Base-by-base conservation (phyloP, 371 early-diverging fungal species). In the Mucor lusitanicus region DNA sequence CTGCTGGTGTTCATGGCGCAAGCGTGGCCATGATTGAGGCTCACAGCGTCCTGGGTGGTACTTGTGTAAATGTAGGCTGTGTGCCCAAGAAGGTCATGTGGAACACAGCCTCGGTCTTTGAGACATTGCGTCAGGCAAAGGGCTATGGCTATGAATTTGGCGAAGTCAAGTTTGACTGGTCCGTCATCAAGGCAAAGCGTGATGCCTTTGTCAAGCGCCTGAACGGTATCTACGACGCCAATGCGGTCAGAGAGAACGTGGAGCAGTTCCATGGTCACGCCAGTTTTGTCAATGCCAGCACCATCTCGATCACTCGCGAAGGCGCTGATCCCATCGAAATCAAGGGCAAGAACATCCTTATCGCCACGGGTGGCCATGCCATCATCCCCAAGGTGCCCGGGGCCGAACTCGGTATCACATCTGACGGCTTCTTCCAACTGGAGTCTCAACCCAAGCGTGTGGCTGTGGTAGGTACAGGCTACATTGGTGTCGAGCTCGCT, bases 61-160 rank as follows among this genome's bases (percentile, higher is more conserved):
- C 98, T 44, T 97, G 97, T 69, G 98, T 97, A 56, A 97, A 96
- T 69, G 95, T 95, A 21, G 98, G 99, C 33, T 99, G 99, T 71
- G 98, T 99, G 19, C 99, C 99, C 37, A 99, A 99, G 82, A 99
- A 99, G 81, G 92, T 99, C 69, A 95, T 96, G 92, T 99, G 94
- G 92, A 97, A 94, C 80, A 89, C 67, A 81, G 96, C 95, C 25
- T 85, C 88, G 44, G 84, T 97, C 68, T 87, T 88, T 53, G 96
- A 97, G 70, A 79, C 92, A 19, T 72, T 96, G 21, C 88, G 82
- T 66, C 95, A 97, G 63, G 95, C 97, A 5, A 79, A 81, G 64
- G 88, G 87, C 57, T 96, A 95, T 72, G 95, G 96, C 5, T 94
- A 95, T 76, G 83, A 87, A 53, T 76, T 91, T 3, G 35, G 64